phyloP scores from a whole-genome alignment of 73 alveolate genomes.

The Paramecium caudatum region DNA sequence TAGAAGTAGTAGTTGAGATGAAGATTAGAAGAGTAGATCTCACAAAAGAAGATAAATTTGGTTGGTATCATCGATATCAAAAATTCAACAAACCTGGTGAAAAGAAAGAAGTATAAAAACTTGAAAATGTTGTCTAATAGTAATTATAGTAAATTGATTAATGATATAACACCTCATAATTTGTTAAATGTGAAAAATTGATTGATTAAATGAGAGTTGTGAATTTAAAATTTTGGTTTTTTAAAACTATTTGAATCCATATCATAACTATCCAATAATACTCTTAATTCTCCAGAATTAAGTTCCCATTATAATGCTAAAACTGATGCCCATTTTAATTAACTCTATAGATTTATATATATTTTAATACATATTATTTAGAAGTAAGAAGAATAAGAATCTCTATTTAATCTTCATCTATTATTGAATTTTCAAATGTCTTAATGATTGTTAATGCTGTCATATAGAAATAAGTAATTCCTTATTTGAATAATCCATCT shows the following conservation, averaged over 20 bases:
- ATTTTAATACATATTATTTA: not conserved
- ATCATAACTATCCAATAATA: slow-evolving; percentile 35
- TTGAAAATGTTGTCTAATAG: slow-evolving; percentile 1
- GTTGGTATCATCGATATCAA: slow-evolving; percentile 74
- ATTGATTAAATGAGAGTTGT: not conserved
- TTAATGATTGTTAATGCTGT: slow-evolving; percentile 17
- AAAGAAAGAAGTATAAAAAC: not conserved
- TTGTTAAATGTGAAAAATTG: not conserved
- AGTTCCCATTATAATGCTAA: slow-evolving; percentile 32
- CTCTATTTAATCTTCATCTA: slow-evolving; percentile 25
- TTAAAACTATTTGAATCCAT: not conserved
- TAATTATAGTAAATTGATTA: not conserved
- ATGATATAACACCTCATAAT: not conserved
- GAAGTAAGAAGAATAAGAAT: slow-evolving; percentile 18
- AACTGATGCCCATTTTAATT: slow-evolving; percentile 33
- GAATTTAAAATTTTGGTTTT: not conserved
- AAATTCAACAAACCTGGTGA: slow-evolving; percentile 2
- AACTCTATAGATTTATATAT: not conserved
- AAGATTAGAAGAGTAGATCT: slow-evolving; percentile 16
- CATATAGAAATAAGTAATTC: slow-evolving; percentile 25
- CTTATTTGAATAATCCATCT: slow-evolving; percentile 48
- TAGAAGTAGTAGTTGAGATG: slow-evolving; percentile 59
- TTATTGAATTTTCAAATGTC: not conserved
- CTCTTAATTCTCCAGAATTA: slow-evolving; percentile 10
- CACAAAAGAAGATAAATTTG: slow-evolving; percentile 68